These are phyloP conservation scores for Talaromyces marneffei DNA, from an alignment of 2,329 filamentous ascomycete genomes.

Conservation along the genomic window DNA sequence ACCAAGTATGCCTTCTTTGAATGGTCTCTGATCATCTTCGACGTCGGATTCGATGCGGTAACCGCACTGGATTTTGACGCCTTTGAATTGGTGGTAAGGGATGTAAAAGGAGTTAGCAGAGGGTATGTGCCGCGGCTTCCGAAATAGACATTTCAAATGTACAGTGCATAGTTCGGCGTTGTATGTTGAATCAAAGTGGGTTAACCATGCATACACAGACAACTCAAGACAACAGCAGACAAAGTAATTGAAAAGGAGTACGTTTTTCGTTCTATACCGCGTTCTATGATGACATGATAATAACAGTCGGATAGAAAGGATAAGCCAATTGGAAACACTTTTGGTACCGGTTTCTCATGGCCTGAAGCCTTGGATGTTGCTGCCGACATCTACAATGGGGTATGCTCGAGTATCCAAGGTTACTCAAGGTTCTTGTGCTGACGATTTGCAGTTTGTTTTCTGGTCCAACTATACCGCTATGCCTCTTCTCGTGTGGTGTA, in stretches of 20 bases:
- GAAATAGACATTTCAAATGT: slow-evolving; percentile 61
- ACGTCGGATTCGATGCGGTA: slow-evolving; percentile 93
- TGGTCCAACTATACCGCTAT: slow-evolving; percentile 92
- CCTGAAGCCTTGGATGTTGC: slow-evolving; percentile 69
- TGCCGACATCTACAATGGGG: slow-evolving; percentile 87
- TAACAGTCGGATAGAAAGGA: slow-evolving; percentile 57
- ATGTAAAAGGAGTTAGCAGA: slow-evolving; percentile 85
- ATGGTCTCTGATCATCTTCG: slow-evolving; percentile 89
- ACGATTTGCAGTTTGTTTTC: slow-evolving; percentile 69
- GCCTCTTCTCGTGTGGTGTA: slow-evolving; percentile 88
- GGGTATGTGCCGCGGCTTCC: slow-evolving; percentile 98
- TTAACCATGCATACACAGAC: slow-evolving; percentile 40
- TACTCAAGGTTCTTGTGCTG: slow-evolving; percentile 17
- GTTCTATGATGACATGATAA: slow-evolving; percentile 1
- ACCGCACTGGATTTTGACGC: slow-evolving; percentile 86
- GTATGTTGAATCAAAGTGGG: slow-evolving; percentile 28
- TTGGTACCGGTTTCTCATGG: slow-evolving; percentile 67
- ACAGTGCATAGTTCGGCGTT: slow-evolving; percentile 39
- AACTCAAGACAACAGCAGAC: slow-evolving; percentile 44
- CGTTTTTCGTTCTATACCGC: slow-evolving; percentile 27
- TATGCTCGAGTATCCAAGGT: slow-evolving; percentile 40
- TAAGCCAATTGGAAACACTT: slow-evolving; percentile 64
- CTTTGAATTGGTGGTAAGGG: slow-evolving; percentile 81
- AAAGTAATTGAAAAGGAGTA: slow-evolving; percentile 67
- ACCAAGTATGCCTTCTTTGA: slow-evolving; percentile 98